Evolutionary conservation across 345 rosid species (phyloP).

Genomic region (Bruguiera sexangula): DNA sequence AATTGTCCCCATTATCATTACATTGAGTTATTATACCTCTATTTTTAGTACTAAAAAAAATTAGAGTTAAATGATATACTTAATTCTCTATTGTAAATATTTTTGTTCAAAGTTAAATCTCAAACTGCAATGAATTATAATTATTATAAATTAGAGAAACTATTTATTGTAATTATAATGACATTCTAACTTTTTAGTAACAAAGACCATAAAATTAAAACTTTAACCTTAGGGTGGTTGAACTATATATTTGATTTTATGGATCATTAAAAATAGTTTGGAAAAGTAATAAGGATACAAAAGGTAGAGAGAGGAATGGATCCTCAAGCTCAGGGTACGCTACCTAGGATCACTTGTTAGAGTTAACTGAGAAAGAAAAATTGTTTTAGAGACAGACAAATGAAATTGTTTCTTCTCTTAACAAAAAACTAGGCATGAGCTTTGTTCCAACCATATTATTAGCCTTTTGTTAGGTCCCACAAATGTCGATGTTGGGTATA

Average conservation of each 20-base stretch:
- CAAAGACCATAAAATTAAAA: too few species aligned
- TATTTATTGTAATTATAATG: too few species aligned
- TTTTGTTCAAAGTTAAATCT: too few species aligned
- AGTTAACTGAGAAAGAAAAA: constrained; percentile 36
- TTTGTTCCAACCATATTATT: constrained; percentile 57
- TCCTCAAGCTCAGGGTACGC: not conserved
- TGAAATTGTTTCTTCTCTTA: constrained; percentile 39
- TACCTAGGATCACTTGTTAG: not conserved
- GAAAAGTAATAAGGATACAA: constrained; percentile 77
- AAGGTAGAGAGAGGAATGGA: constrained; percentile 44
- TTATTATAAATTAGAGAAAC: too few species aligned
- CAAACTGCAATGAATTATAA: too few species aligned
- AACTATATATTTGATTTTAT: not conserved
- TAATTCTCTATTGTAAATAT: too few species aligned
- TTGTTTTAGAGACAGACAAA: constrained; percentile 50
- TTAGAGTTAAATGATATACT: too few species aligned
- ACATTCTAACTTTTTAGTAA: too few species aligned
- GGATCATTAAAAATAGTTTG: constrained; percentile 31
- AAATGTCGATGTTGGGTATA: constrained; percentile 62
- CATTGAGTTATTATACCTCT: too few species aligned
- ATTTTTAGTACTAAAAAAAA: too few species aligned
- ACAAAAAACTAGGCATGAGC: constrained; percentile 40
- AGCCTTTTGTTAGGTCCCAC: constrained; percentile 67
- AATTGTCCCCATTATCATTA: too few species aligned
- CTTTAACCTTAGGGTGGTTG: too few species aligned